Evolutionary conservation across 768 basidiomycete species (phyloP).

Genomic region (Boletus bicolor): DNA sequence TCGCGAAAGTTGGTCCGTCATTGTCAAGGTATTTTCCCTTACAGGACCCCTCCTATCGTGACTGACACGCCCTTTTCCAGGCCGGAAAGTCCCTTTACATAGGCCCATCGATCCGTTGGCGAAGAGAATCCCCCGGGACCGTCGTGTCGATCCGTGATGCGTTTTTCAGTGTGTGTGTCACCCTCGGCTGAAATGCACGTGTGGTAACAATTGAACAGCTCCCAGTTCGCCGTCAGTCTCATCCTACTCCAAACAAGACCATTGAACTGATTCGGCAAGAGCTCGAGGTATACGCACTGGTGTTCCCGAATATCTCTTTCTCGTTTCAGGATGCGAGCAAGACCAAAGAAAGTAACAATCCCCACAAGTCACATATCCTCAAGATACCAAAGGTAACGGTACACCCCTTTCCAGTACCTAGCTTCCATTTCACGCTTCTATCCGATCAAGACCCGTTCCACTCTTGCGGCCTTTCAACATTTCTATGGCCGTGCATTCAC

Average conservation of each 20-base stretch:
- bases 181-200: neutral
- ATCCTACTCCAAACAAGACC: slow-evolving; percentile 56
- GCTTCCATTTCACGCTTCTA: slow-evolving; percentile 16
- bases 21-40: slow-evolving; percentile 59
- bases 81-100: slow-evolving; percentile 63
- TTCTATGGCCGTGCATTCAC: slow-evolving; percentile 70
- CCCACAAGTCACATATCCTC: slow-evolving; percentile 45
- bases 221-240: slow-evolving; percentile 74
- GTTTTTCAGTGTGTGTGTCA: slow-evolving; percentile 73
- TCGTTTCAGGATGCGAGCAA: slow-evolving; percentile 55
- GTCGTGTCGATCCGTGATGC: slow-evolving; percentile 82
- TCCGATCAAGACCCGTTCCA: slow-evolving; percentile 56
- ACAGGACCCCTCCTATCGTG: neutral
- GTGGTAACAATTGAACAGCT: slow-evolving; percentile 44
- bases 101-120: slow-evolving; percentile 75
- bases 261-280: slow-evolving; percentile 68
- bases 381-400: slow-evolving; percentile 63
- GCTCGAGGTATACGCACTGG: slow-evolving; percentile 68
- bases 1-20: slow-evolving; percentile 68
- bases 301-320: slow-evolving; percentile 70
- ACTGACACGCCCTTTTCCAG: slow-evolving; percentile 34
- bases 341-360: slow-evolving; percentile 30
- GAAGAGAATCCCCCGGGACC: slow-evolving; percentile 71
- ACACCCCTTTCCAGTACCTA: slow-evolving; percentile 10
- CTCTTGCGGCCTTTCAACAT: slow-evolving; percentile 64